A percentile compares a stretch with the other conserved stretches of the same genome.
phyloP scores from a whole-genome alignment of 768 basidiomycete genomes.

The Serendipita indica region DNA sequence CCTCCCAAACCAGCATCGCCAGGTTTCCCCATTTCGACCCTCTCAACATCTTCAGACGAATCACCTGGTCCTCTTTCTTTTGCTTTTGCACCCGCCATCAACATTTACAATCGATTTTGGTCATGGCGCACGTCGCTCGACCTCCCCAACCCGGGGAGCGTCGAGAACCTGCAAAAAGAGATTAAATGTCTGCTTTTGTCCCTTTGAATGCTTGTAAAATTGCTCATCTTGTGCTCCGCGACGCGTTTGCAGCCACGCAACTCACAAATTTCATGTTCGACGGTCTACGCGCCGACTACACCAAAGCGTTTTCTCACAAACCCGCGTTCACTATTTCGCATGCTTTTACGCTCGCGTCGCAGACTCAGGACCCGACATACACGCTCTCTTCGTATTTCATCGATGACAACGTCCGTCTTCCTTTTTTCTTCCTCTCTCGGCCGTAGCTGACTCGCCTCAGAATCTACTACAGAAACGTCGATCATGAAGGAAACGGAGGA shows the following conservation, averaged over 20 bases:
- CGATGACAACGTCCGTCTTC: slow-evolving; percentile 47
- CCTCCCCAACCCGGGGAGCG: slow-evolving; percentile 80
- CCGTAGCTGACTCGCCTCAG: slow-evolving; percentile 31
- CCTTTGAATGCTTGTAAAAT: not conserved
- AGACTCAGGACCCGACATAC: slow-evolving; percentile 72
- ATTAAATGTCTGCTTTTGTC: slow-evolving; percentile 51
- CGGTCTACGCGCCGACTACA: slow-evolving; percentile 79
- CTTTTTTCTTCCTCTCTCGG: not conserved
- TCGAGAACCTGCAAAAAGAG: slow-evolving; percentile 82
- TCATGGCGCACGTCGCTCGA: slow-evolving; percentile 65
- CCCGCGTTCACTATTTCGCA: slow-evolving; percentile 99
- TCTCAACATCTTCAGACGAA: no score
- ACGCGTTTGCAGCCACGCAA: slow-evolving; percentile 51
- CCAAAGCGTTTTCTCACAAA: slow-evolving; percentile 80
- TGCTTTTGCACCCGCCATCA: slow-evolving; percentile 37
- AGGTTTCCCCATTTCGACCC: not conserved
- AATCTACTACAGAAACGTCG: slow-evolving; percentile 47
- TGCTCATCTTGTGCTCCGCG: not conserved
- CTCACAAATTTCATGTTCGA: slow-evolving; percentile 93
- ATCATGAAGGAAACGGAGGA: slow-evolving; percentile 76
- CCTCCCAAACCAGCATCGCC: not conserved
- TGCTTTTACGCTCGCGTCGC: slow-evolving; percentile 82
- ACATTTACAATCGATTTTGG: slow-evolving; percentile 56
- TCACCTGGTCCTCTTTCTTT: not conserved
- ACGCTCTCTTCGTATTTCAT: slow-evolving; percentile 91